Base-by-base conservation (phyloP, 805 yeast species). In the Candida arabinofermentans region DNA sequence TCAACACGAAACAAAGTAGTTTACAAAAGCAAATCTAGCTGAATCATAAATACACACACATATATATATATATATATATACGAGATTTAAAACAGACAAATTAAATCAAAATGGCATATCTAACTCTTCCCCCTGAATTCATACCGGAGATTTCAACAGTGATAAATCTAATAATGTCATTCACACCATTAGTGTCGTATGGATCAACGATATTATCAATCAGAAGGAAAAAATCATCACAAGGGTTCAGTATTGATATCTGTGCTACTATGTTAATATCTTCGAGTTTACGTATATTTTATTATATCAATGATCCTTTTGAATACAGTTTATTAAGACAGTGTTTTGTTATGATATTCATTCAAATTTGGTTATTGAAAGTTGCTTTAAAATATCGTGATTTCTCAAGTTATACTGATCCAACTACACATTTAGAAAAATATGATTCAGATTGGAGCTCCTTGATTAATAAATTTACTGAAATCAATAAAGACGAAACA, bases 221-320 rank as follows among this genome's bases (percentile, higher is more conserved):
- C 12, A 73, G 79, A 53, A 67, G 72, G 36, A 73, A 76, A 26
- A 68, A 80, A 57, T 74, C 89, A 0, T 75, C 91, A 1, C 69
- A 76, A 18, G 97, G 96, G 18, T 88, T 89, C 57, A 84, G 95
- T 5, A 69, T 88, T n/a, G 97, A 90, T 62, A 86, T 90, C 9
- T 90, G 96, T 64, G 90, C 88, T 6, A 86, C 96, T 6, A 88
- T 90, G 96, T 59, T 89, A 47, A 70, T 87, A 48, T 82, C 96
- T 1, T 75, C 88, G 32, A 75, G 80, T 5, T 64, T 88, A 35
- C 70, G 95, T 49, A 81, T 89, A 22, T 77, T 79, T 42, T 89
- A 86, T 66, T 90, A 83, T 66, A 61, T 83, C 47, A 81, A 86
- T 37, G 75, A 81, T 35, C 96, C 96, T 0, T 89, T 82, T 58